phyloP scores from a whole-genome alignment of 2,329 filamentous ascomycete species.

The Ascochyta pisi region DNA sequence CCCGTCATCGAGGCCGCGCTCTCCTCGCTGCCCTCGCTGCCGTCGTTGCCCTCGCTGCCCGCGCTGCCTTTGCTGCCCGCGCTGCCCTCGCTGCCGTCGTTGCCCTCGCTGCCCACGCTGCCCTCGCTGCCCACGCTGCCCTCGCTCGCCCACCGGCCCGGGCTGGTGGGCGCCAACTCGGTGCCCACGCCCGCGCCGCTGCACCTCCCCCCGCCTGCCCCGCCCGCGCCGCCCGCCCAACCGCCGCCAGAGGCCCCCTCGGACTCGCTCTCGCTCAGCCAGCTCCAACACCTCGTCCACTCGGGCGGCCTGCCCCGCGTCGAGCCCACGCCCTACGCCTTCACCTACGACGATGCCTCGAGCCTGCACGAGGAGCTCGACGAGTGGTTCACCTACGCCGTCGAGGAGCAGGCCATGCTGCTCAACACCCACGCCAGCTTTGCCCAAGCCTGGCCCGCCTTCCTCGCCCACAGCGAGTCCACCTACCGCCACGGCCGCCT shows the following conservation, averaged over 20 bases:
- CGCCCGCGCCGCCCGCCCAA: constrained; percentile 44
- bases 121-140: too few relatives aligned
- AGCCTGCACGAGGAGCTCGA: constrained; percentile 85
- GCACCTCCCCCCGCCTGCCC: constrained; percentile 49
- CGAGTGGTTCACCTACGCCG: constrained; percentile 95
- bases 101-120: too few relatives aligned
- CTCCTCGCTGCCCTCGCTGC: too few relatives aligned
- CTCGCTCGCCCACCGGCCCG: constrained; percentile 37
- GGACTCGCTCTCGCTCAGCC: constrained; percentile 55
- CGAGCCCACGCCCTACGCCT: constrained; percentile 72
- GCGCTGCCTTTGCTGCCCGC: too few relatives aligned
- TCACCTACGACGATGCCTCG: constrained; percentile 63
- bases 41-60: too few relatives aligned
- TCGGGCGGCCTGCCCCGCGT: constrained; percentile 50
- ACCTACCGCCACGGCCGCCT: constrained; percentile 52
- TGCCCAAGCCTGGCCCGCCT: constrained; percentile 70
- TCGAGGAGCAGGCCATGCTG: constrained; percentile 82
- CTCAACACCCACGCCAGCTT: constrained; percentile 78
- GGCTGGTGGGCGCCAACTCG: constrained; percentile 51
- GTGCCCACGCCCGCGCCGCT: constrained; percentile 50
- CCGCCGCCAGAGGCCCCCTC: constrained; percentile 39
- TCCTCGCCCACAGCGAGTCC: constrained; percentile 48
- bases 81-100: too few relatives aligned
- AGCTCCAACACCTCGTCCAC: constrained; percentile 54
- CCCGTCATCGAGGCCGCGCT: constrained; percentile 41